Evolutionary conservation across 805 yeast genomes (phyloP), one percentile per base, ranked within the genome.

Genomic region (Komagataella pastoris): DNA sequence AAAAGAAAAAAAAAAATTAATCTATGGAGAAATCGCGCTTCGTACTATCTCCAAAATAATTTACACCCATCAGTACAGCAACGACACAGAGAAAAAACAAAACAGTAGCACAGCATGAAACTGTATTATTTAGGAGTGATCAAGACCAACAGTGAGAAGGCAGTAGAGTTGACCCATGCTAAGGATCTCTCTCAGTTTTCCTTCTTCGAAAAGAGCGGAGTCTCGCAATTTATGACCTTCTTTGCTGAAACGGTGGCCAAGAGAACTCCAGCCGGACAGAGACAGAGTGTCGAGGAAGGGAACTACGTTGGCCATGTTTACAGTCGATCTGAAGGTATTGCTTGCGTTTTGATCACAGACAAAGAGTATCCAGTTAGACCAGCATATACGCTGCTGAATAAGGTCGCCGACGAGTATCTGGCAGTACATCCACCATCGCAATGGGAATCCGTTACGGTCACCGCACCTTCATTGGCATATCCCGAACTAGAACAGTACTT

Each of bases 301-400:
- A 75, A 76, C 68, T 91, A 93, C 66, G 76, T 88, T 7, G 97
- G 96, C 6, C 98, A 93, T 66, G 91, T 89, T 0, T 93, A 85
- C 67, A 82, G 90, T 30, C 78, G 98, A 58, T 68, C 85, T 21
- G 98, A 93, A 66, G 98, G 97, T 3, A 63, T 91, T 43, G 85
- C 95, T 19, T 96, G 96, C 56, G 96, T 93, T 40, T 70, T 93
- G 55, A 86, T 93, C 65, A 80, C 96, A 47, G 99, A 93, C 66
- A 86, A 87, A 66, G 97, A 91, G 59, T 93, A 93, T 68, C 99
- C 98, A 2, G 91, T 88, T 36, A 79, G 99, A 65, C 98, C 97
- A 12, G 98, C 97, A 1, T 91, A 88, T 69, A 87, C 97, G 2
- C 73, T 93, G 54, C 76, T 93, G 61, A 91, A 91, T 75, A 91